Evolutionary conservation across 306 rosid species (phyloP).

Genomic region (Trifolium repens): DNA sequence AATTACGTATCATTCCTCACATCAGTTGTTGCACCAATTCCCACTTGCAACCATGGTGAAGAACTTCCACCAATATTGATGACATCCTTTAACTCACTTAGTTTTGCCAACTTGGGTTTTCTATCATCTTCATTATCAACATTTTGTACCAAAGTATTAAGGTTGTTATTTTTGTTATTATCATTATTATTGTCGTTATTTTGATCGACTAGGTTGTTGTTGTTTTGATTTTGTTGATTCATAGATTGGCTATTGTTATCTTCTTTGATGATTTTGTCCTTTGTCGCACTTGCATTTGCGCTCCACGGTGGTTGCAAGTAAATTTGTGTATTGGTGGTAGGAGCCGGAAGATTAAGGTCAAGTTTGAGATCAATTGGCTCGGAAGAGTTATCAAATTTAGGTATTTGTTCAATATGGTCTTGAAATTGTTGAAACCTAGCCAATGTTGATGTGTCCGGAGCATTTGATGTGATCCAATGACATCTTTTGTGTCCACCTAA

Average conservation of each 20-base stretch:
- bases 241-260: slow-evolving; percentile 42
- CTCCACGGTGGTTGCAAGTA: slow-evolving; percentile 67
- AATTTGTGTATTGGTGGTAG: slow-evolving; percentile 47
- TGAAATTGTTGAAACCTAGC: slow-evolving; percentile 76
- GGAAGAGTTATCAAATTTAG: slow-evolving; percentile 54
- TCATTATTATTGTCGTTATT: slow-evolving; percentile 41
- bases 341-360: slow-evolving; percentile 86
- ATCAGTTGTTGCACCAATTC: slow-evolving; percentile 78
- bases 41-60: slow-evolving; percentile 94
- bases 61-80: slow-evolving; percentile 65
- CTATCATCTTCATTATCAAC: slow-evolving; percentile 78
- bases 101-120: slow-evolving; percentile 77
- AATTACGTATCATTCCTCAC: slow-evolving; percentile 50
- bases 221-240: slow-evolving; percentile 22
- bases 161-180: slow-evolving; percentile 45
- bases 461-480: slow-evolving; percentile 91
- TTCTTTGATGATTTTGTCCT: slow-evolving; percentile 39
- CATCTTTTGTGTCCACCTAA: slow-evolving; percentile 95
- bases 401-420: slow-evolving; percentile 56
- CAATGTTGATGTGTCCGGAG: slow-evolving; percentile 57
- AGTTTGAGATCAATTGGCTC: slow-evolving; percentile 73
- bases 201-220: slow-evolving; percentile 25
- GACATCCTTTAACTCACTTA: slow-evolving; percentile 86
- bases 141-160: slow-evolving; percentile 47
- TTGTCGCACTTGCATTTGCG: slow-evolving; percentile 35